Conservation (phyloP, 495 filamentous ascomycete genomes). For the Chaetomidium leptoderma region DNA sequence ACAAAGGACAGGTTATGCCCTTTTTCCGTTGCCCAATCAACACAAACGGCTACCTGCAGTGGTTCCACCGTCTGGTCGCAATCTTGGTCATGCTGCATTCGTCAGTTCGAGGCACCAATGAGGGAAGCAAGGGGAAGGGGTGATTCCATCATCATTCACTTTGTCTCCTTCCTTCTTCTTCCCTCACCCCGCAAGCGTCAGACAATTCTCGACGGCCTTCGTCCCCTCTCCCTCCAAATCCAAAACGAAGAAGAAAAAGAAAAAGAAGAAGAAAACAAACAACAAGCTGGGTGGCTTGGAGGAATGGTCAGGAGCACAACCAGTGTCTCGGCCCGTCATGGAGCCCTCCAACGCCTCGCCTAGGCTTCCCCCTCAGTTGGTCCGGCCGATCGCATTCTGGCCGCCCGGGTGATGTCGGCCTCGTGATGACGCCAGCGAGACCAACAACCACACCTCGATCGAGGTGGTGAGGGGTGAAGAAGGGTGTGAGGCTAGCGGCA, state of each 20-base stretch:
- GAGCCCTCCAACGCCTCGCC: background rate
- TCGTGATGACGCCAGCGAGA: slow-evolving; percentile 13
- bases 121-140: background rate
- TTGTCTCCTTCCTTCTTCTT: too few relatives aligned
- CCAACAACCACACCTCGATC: too few relatives aligned
- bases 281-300: background rate
- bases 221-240: too few relatives aligned
- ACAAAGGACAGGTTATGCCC: slow-evolving; percentile 2
- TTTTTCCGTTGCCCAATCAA: slow-evolving; percentile 8
- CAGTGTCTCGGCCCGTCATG: background rate
- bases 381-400: background rate
- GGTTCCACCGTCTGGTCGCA: background rate
- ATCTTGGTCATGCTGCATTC: slow-evolving; percentile 13
- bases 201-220: too few relatives aligned
- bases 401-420: background rate
- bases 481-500: background rate
- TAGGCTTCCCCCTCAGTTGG: background rate
- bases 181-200: too few relatives aligned
- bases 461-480: background rate
- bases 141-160: slow-evolving; percentile 1
- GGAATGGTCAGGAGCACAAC: background rate
- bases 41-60: background rate
- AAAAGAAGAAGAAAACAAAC: too few relatives aligned
- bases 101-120: background rate
- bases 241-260: too few relatives aligned